phyloP scores from a whole-genome alignment of 257 asterid species.

The Capsicum pubescens region DNA sequence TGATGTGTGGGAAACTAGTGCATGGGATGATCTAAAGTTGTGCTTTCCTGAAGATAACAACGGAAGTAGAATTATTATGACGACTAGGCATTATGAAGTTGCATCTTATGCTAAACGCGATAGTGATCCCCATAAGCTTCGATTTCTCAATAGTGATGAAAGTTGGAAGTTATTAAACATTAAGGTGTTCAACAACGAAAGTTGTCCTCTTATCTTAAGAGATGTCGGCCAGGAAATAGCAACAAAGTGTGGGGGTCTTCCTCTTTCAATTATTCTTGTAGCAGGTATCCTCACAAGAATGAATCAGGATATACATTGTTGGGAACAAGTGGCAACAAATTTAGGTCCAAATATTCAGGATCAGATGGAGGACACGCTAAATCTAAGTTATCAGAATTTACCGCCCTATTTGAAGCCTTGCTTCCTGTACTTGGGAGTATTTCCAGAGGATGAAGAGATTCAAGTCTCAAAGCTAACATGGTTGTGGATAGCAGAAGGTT shows the following conservation, averaged over 20 bases:
- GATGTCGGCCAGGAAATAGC: slow-evolving; percentile 36
- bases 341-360: slow-evolving; percentile 25
- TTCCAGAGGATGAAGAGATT: slow-evolving; percentile 18
- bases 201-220: slow-evolving; percentile 37
- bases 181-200: slow-evolving; percentile 28
- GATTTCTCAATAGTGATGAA: slow-evolving; percentile 19
- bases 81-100: slow-evolving; percentile 18
- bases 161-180: slow-evolving; percentile 19
- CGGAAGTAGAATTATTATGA: slow-evolving; percentile 44
- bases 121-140: neutral
- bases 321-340: slow-evolving; percentile 36
- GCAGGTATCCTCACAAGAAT: slow-evolving; percentile 42
- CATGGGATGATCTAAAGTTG: slow-evolving; percentile 36
- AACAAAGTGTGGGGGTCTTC: slow-evolving; percentile 41
- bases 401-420: slow-evolving; percentile 36
- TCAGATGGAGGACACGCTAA: neutral
- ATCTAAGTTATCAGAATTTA: slow-evolving; percentile 36
- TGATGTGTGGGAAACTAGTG: slow-evolving; percentile 47
- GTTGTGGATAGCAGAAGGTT: slow-evolving; percentile 32
- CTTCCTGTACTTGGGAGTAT: slow-evolving; percentile 36
- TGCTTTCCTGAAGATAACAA: slow-evolving; percentile 5
- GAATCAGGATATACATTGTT: slow-evolving; percentile 27
- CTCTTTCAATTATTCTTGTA: slow-evolving; percentile 47
- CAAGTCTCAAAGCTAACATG: slow-evolving; percentile 19
- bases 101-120: neutral